These are phyloP conservation scores for Ceraceosorus guamensis DNA, from an alignment of 1,284 basidiomycete genomes.

Conservation along the genomic window DNA sequence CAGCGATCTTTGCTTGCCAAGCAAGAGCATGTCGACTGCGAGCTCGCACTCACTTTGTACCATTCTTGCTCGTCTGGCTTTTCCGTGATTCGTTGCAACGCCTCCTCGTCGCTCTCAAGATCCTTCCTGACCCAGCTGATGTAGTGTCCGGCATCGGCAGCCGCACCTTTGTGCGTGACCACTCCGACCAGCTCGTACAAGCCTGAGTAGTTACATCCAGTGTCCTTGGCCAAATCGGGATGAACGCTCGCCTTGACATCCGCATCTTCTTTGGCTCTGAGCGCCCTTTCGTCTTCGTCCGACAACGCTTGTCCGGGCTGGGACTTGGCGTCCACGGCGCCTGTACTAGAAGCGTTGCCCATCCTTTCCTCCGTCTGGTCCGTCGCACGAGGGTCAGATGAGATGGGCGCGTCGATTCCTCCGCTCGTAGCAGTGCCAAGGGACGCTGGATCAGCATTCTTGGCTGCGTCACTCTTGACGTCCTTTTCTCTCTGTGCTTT, in stretches of 20 bases:
- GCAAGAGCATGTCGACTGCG: background rate
- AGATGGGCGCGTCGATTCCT: slow-evolving; percentile 55
- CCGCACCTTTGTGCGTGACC: slow-evolving; percentile 92
- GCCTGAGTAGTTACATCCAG: slow-evolving; percentile 66
- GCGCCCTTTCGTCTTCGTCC: slow-evolving; percentile 62
- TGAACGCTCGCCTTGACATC: slow-evolving; percentile 55
- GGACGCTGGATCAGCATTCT: slow-evolving; percentile 5
- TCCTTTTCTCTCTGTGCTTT: slow-evolving; percentile 53
- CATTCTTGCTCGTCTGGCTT: slow-evolving; percentile 34
- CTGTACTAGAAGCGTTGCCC: background rate
- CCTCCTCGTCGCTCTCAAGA: slow-evolving; percentile 10
- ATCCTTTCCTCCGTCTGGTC: slow-evolving; percentile 2
- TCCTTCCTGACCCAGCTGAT: slow-evolving; percentile 65
- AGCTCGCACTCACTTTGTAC: slow-evolving; percentile 25
- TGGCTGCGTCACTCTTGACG: slow-evolving; percentile 17
- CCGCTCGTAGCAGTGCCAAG: slow-evolving; percentile 16
- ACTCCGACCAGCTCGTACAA: slow-evolving; percentile 85
- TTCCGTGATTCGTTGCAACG: slow-evolving; percentile 1
- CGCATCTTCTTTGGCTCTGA: slow-evolving; percentile 27
- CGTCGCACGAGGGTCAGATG: slow-evolving; percentile 46
- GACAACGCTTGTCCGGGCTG: slow-evolving; percentile 50
- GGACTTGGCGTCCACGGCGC: slow-evolving; percentile 5
- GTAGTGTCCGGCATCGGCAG: slow-evolving; percentile 88
- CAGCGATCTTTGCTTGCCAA: background rate
- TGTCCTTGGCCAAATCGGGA: slow-evolving; percentile 60